phyloP scores from a whole-genome alignment of 805 yeast genomes.

The Starmerella scarabaei region DNA sequence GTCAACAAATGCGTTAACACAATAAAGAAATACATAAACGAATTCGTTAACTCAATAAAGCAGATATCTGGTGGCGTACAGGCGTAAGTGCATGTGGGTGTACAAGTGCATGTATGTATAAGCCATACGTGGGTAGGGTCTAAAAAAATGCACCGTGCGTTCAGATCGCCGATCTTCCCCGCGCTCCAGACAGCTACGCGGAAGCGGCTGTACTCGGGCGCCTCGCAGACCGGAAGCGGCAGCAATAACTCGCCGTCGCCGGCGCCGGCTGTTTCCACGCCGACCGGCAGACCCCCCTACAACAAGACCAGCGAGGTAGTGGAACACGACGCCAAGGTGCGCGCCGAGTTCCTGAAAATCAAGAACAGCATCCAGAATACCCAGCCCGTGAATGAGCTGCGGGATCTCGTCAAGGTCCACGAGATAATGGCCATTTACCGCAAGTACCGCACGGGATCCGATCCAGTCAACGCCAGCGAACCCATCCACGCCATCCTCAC shows the following conservation, averaged over 20 bases:
- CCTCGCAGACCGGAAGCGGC: not conserved
- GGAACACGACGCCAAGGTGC: slow-evolving; percentile 4
- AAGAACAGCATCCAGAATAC: slow-evolving; percentile 3
- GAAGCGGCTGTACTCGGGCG: slow-evolving; percentile 8
- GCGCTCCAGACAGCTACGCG: slow-evolving; percentile 15
- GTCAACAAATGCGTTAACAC: too few relatives aligned
- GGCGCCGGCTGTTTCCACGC: not conserved
- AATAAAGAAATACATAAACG: too few relatives aligned
- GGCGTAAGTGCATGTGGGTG: too few relatives aligned
- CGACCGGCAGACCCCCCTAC: too few relatives aligned
- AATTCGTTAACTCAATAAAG: too few relatives aligned
- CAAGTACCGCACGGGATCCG: slow-evolving; percentile 11
- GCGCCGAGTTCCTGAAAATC: slow-evolving; percentile 4
- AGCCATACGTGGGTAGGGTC: too few relatives aligned
- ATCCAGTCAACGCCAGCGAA: slow-evolving; percentile 15
- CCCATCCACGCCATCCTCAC: slow-evolving; percentile 20
- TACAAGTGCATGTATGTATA: too few relatives aligned
- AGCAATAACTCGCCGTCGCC: not conserved
- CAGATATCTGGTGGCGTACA: too few relatives aligned
- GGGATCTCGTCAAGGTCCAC: slow-evolving; percentile 17
- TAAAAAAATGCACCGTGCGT: slow-evolving; percentile 17
- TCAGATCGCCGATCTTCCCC: slow-evolving; percentile 16
- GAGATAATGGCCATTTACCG: slow-evolving; percentile 21
- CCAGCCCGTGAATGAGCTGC: slow-evolving; percentile 14
- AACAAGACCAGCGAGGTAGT: not conserved